Evolutionary conservation across 306 rosid species (phyloP), one percentile per base, ranked within the genome.

Genomic region (Prunus mira): DNA sequence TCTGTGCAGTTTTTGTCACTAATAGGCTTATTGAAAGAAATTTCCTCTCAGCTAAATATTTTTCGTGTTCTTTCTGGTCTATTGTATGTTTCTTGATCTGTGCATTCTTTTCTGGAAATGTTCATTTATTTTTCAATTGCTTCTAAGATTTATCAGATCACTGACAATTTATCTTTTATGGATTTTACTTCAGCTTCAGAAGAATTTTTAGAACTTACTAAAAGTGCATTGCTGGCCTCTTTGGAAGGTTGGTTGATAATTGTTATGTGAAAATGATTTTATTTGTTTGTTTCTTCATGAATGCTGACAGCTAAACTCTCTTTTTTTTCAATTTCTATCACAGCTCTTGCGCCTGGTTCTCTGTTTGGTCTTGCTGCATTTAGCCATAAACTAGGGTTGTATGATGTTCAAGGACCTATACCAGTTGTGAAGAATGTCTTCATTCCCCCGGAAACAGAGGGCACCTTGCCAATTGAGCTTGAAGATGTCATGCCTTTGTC

Each of bases 351-450:
- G 83, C 97, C 98, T 46, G 96, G 97, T 86, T 95, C 97, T 52
- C 91, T 95, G 73, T 95, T 95, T 82, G 98, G 98, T 78, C 95
- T 95, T 81, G 97, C 98, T 76, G 89, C 93, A 78, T 95, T 95
- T 91, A 90, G 97, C 96, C 92, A 92, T 82, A 95, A 95, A 87
- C 83, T 95, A 67, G 98, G 97, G 82, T 80, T 92, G 69, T 92
- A 88, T 85, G 97, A 90, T 79, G 95, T 95, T 84, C 98, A 95
- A 76, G 98, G 98, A 69, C 98, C 98, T 62, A 88, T 92, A 74
- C 95, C 96, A 64, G 84, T 90, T 63, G 93, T 95, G 18, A 95
- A 95, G 85, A 92, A 95, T 81, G 89, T 95, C 67, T 88, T 92
- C 82, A 87, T 95, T 80, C 92, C 98, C 73, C 93, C 96, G 4